These are phyloP conservation scores for Trichoderma citrinoviride DNA, from an alignment of 2,329 filamentous ascomycete species.

Conservation along the genomic window DNA sequence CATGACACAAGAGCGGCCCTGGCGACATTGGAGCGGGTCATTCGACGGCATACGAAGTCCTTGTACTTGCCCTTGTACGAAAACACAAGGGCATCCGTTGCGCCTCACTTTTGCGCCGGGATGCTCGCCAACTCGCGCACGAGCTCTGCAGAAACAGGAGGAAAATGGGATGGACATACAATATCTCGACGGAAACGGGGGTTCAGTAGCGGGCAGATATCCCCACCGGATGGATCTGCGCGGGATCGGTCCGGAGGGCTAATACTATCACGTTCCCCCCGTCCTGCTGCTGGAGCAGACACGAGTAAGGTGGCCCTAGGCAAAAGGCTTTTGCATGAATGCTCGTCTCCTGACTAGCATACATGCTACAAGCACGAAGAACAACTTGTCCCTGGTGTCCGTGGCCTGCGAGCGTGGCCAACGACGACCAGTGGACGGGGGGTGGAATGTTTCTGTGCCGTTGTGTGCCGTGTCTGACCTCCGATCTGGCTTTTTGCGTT, in stretches of 20 bases:
- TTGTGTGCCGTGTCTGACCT: neutral
- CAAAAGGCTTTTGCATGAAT: neutral
- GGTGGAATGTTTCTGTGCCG: neutral
- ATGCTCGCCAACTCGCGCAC: neutral
- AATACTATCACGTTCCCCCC: neutral
- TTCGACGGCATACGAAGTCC: neutral
- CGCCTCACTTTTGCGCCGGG: neutral
- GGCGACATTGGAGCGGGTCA: neutral
- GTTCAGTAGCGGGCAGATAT: neutral
- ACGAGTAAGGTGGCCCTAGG: slow-evolving; percentile 11
- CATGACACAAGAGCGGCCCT: neutral
- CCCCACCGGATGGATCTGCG: slow-evolving; percentile 20
- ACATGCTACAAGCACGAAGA: too few species aligned
- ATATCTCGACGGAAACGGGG: neutral
- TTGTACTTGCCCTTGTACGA: too few species aligned
- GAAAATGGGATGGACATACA: neutral
- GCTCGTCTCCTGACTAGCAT: slow-evolving; percentile 17
- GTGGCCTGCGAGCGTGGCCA: too few species aligned
- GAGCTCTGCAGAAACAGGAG: neutral
- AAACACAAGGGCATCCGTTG: neutral
- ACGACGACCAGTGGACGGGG: neutral
- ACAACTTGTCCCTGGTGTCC: neutral
- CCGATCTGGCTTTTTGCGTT: neutral
- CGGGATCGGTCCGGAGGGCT: slow-evolving; percentile 17
- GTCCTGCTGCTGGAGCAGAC: neutral